Percentiles rank a stretch among this genome's conserved stretches.
phyloP scores from a whole-genome alignment of 805 yeast species.

The Starmerella sp. region DNA sequence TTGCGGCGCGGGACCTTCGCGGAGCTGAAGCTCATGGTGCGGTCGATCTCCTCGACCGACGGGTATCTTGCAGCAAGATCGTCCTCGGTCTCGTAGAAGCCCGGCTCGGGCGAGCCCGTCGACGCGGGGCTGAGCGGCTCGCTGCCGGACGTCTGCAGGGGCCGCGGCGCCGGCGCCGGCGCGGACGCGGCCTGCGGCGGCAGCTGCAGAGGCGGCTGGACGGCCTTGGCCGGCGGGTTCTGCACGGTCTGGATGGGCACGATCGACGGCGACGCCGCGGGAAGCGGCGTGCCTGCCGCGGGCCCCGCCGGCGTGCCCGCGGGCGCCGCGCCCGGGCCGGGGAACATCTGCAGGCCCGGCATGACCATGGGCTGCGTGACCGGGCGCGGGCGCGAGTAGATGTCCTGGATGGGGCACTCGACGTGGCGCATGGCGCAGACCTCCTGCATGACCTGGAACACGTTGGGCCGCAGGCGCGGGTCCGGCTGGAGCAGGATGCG shows the following conservation, averaged over 20 bases:
- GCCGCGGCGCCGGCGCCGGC: background rate
- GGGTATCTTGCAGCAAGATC: constrained; percentile 26
- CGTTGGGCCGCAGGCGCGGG: constrained; percentile 74
- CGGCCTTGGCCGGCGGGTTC: constrained; percentile 3
- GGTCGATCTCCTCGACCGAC: constrained; percentile 28
- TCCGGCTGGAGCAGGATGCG: constrained; percentile 72
- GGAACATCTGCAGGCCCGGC: constrained; percentile 5
- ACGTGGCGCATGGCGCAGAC: constrained; percentile 50
- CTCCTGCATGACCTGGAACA: constrained; percentile 62
- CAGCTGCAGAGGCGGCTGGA: constrained; percentile 1
- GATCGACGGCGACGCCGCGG: background rate
- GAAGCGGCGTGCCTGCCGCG: background rate
- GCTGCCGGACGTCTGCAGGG: background rate
- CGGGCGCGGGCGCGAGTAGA: constrained; percentile 17
- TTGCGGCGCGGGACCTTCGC: background rate
- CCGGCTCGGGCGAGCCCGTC: background rate
- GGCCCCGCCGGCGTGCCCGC: background rate
- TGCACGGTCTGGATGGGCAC: constrained; percentile 9
- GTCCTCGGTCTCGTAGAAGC: constrained; percentile 8
- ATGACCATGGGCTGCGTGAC: background rate
- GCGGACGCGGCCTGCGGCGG: background rate
- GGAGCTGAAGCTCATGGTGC: background rate
- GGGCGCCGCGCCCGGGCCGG: background rate
- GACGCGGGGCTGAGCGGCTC: constrained; percentile 1
- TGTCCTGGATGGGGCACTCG: constrained; percentile 37